Evolutionary conservation across 192 early-diverging fungal species (phyloP), one percentile per base, ranked within the genome.

Genomic region (Podila epicladia): DNA sequence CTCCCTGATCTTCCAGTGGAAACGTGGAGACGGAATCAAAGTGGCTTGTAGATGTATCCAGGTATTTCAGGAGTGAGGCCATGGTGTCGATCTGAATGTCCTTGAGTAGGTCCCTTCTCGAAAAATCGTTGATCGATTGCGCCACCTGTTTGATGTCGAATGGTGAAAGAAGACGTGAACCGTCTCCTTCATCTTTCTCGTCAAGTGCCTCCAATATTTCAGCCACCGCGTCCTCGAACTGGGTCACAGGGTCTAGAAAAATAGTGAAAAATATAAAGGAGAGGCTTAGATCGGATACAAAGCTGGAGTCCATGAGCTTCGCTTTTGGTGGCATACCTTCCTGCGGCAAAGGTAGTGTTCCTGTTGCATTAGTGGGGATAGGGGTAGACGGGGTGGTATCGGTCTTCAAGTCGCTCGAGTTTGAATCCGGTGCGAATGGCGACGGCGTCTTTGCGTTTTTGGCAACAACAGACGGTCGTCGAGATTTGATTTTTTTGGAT

Each of bases 61-160:
- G 58, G n/a, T 74, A 74, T 37, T 51, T 48, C 6, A 72, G 26
- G 11, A 72, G 51, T 22, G 62, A 28, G 15, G 70, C 41, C 24
- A 64, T 28, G 32, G 62, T 72, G 49, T 72, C 70, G 9, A 72
- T 53, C 15, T 64, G 61, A 13, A 72, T 61, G 2, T 72, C 62
- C 17, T 29, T 28, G 13, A 72, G 32, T 5, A 64, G 28, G 22
- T 49, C 51, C 17, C 53, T 50, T 12, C 4, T 57, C 28, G 59
- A 62, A 12, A 65, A 29, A 11, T 29, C 26, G n/a, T 19, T 31
- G 8, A 71, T 37, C 4, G 64, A 49, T 22, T 45, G n/a, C 15
- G 33, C 65, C 33, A 71, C 13, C 38, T 72, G 64, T 50, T 67
- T 78, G 20, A 67, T 15, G 2, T 71, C 57, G 4, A 33, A 28